Base-by-base conservation (phyloP, 2,329 filamentous ascomycete species). In the Arthrobotrys conoides region DNA sequence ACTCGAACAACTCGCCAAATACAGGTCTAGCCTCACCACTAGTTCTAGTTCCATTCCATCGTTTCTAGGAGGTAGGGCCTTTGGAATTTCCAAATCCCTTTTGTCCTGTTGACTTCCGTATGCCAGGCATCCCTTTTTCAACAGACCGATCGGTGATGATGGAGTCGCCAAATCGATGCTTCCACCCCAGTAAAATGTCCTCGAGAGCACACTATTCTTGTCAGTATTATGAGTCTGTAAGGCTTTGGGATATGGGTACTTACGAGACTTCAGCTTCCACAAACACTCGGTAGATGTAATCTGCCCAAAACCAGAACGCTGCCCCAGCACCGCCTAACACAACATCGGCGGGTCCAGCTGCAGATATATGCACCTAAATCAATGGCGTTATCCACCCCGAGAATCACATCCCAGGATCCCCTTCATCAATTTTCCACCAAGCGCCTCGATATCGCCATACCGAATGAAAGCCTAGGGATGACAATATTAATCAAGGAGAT, bases 271-370 rank as follows among this genome's bases (percentile, higher is more conserved):
- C 67, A 8, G 67, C 67, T 36, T 51, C 67, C 1, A 71, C 57
- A 18, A 71, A 71, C 1, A 71, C 67, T 10, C 67, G 67, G 41
- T 71, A 71, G 18, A 71, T 63, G 27, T 71, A 71, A 41, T 71
- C 67, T 0, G 55, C 67, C 67, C 53, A 71, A 6, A 61, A 49
- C 22, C 67, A 71, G 20, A 70, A 70, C 0, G 49, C 64, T 8
- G 66, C 66, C 3, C 55, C 66, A 30, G 49, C 66, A 61, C 51
- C 51, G 5, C 55, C 51, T 5, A 22, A 33, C 6, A 70, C 18
- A 14, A 51, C 64, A 14, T 68, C 67, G 14, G 67, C 67, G 0
- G 53, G 51, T 20, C 53, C 53, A 41, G 53, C 51, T 0, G 67
- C 67, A 33, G 67, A 71, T 2, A 71, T n/a, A n/a, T n/a, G n/a